These are phyloP conservation scores for Pichia insulana DNA, from an alignment of 805 yeast species.

Conservation along the genomic window DNA sequence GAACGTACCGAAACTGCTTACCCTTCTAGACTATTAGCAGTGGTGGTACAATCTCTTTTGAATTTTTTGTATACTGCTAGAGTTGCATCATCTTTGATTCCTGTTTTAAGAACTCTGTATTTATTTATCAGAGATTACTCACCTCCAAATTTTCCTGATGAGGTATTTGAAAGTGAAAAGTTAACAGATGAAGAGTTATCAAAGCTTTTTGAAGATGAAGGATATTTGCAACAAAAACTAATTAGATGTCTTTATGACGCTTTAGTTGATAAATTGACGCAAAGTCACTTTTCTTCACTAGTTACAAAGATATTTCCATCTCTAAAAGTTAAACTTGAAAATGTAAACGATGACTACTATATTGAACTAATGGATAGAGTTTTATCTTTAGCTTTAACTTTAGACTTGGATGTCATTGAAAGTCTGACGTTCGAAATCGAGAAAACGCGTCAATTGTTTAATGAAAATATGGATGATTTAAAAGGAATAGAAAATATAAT, in stretches of 20 bases:
- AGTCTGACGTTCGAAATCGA: slow-evolving; percentile 30
- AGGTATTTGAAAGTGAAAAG: slow-evolving; percentile 21
- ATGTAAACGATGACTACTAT: neutral
- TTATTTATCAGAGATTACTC: slow-evolving; percentile 51
- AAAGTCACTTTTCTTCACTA: neutral
- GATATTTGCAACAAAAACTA: slow-evolving; percentile 53
- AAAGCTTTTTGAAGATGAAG: slow-evolving; percentile 43
- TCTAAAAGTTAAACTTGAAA: neutral
- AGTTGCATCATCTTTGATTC: slow-evolving; percentile 19
- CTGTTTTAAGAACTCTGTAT: slow-evolving; percentile 54
- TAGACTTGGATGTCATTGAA: slow-evolving; percentile 52
- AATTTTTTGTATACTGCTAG: slow-evolving; percentile 40
- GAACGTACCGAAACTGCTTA: slow-evolving; percentile 56
- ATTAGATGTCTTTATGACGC: slow-evolving; percentile 51
- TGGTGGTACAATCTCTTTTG: slow-evolving; percentile 53
- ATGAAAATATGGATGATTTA: slow-evolving; percentile 17
- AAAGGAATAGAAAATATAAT: slow-evolving; percentile 32
- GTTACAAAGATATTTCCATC: slow-evolving; percentile 1
- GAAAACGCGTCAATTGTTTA: slow-evolving; percentile 36
- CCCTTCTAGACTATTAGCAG: slow-evolving; percentile 73
- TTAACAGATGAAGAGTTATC: slow-evolving; percentile 32
- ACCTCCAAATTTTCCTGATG: slow-evolving; percentile 36
- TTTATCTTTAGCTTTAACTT: slow-evolving; percentile 44
- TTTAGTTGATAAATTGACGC: slow-evolving; percentile 24
- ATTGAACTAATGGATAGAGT: slow-evolving; percentile 19